Base-by-base conservation (phyloP, 1,284 basidiomycete species). In the Fomitopsis pinicola region DNA sequence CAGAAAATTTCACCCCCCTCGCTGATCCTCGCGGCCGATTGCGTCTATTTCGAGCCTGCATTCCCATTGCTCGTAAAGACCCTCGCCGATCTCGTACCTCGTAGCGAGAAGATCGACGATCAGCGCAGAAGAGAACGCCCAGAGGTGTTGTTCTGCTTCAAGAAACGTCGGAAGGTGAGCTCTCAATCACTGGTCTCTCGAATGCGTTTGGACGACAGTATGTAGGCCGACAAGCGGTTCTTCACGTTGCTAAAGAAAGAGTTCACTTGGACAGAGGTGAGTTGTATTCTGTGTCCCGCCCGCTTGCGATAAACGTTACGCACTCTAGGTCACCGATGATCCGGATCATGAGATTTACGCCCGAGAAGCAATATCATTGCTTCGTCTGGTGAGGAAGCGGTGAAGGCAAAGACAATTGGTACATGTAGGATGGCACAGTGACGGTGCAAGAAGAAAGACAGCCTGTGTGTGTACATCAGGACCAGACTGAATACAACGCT, bases 11-110 rank as follows among this genome's bases (percentile, higher is more conserved):
- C 73, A 26, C 80, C 77, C 5, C 82, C 87, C 7, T 85, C 93
- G 67, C 64, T 97, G 30, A 81, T 95, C 60, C 80, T 95, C 6
- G 92, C 91, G 0, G 94, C 94, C 1, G 95, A 98, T 72, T 98
- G 95, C 69, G 94, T 98, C 5, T 98, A 98, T 76, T 94, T 94
- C 67, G 95, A 97, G 76, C 91, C 92, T n/a, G 90, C 94, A 0
- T 98, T 97, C 69, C 90, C 94, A 2, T 82, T 96, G 15, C 83
- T 98, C 1, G 90, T 96, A 1, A 75, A 89, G 66, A 97, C 95
- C 0, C 80, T 98, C 56, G 80, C 77, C 40, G 84, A 88, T 46
- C 82, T 97, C 19, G 77, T 82, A 1, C 75, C 72, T 0, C 12
- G 19, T 12, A 3, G n/a, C 15, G n/a, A n/a, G 12, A 30, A 7